Evolutionary conservation across 2,329 filamentous ascomycete genomes (phyloP).

Genomic region (Penicillium polonicum): DNA sequence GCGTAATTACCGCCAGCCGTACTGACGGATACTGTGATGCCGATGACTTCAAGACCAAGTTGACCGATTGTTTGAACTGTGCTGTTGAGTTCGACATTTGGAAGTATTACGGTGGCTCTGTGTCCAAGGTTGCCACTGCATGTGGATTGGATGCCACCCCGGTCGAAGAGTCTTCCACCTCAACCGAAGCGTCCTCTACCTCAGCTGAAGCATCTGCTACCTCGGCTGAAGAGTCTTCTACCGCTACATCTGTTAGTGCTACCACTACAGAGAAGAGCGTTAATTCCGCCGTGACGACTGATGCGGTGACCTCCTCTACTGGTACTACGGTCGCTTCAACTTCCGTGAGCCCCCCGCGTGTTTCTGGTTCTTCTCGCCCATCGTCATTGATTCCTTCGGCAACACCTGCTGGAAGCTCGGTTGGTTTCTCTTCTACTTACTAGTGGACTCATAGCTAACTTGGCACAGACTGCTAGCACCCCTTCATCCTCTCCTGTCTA

Average conservation of each 20-base stretch:
- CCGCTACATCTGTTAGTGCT: not conserved
- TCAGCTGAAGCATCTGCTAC: not conserved
- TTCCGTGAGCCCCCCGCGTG: not conserved
- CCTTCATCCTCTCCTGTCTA: not conserved
- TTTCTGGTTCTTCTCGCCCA: not conserved
- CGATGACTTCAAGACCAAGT: constrained; percentile 22
- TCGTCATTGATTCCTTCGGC: not conserved
- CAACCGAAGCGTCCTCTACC: not conserved
- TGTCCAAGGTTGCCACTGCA: constrained; percentile 38
- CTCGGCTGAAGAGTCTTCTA: not conserved
- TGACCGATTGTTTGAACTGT: constrained; percentile 43
- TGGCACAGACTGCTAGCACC: not conserved
- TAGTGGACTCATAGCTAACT: not conserved
- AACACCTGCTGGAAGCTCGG: not conserved
- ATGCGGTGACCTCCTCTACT: not conserved
- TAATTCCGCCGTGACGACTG: not conserved
- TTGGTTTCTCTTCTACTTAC: not conserved
- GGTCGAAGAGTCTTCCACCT: not conserved
- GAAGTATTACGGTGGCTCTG: constrained; percentile 44
- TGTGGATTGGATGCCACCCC: constrained; percentile 29
- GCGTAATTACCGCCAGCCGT: not conserved
- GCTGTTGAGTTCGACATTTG: constrained; percentile 47
- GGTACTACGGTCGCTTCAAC: not conserved
- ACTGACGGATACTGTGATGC: not conserved
- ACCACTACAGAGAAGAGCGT: not conserved